Evolutionary conservation across 2,329 filamentous ascomycete species (phyloP).

Genomic region (Aspergillus hortae): DNA sequence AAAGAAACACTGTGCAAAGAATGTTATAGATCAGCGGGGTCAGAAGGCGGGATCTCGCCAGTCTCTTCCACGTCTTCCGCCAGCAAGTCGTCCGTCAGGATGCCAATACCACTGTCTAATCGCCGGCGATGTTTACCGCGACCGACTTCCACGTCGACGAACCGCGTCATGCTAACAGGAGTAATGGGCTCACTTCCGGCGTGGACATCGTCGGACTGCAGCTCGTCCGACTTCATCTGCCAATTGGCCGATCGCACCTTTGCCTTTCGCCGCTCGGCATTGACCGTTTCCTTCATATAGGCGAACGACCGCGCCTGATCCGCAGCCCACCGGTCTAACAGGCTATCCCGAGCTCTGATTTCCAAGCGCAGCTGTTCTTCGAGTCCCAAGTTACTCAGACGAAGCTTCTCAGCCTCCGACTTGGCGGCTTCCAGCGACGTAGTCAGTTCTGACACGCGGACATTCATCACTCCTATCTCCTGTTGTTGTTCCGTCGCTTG

Average conservation of each 20-base stretch:
- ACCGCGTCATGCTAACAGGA: slow-evolving; percentile 39
- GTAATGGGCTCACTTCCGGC: slow-evolving; percentile 41
- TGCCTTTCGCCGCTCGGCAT: slow-evolving; percentile 35
- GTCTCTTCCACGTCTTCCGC: slow-evolving; percentile 26
- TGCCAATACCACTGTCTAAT: slow-evolving; percentile 41
- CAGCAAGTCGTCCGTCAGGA: slow-evolving; percentile 28
- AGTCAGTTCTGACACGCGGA: slow-evolving; percentile 38
- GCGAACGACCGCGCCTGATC: slow-evolving; percentile 32
- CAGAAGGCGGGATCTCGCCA: slow-evolving; percentile 20
- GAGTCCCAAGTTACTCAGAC: slow-evolving; percentile 32
- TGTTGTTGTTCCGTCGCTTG: slow-evolving; percentile 25
- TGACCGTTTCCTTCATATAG: slow-evolving; percentile 35
- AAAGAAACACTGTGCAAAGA: not conserved
- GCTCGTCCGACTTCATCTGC: slow-evolving; percentile 36
- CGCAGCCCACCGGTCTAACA: slow-evolving; percentile 31
- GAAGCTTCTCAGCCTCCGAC: slow-evolving; percentile 34
- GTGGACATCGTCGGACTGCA: slow-evolving; percentile 27
- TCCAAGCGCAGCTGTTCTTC: slow-evolving; percentile 37
- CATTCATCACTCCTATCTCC: slow-evolving; percentile 39
- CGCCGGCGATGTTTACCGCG: slow-evolving; percentile 36
- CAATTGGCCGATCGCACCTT: slow-evolving; percentile 41
- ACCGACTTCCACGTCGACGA: slow-evolving; percentile 40
- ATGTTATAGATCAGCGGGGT: slow-evolving; percentile 20
- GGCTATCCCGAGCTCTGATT: slow-evolving; percentile 31
- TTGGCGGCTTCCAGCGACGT: slow-evolving; percentile 37